Evolutionary conservation across 257 asterid genomes (phyloP).

Genomic region (Ehretia macrophylla): DNA sequence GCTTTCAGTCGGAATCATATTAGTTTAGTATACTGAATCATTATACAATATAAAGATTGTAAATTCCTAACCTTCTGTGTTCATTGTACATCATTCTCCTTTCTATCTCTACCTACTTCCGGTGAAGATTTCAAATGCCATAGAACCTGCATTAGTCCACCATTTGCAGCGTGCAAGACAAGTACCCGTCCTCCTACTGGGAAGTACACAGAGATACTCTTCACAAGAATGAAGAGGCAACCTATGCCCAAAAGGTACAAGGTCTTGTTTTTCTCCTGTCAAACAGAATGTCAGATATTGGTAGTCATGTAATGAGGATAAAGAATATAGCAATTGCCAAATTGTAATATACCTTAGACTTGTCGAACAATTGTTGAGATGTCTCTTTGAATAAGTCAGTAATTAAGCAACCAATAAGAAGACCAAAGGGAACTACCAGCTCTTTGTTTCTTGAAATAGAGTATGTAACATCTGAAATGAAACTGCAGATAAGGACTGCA

Average conservation of each 20-base stretch:
- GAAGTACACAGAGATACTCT: slow-evolving; percentile 22
- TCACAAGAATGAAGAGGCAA: slow-evolving; percentile 44
- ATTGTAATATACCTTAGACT: slow-evolving; percentile 33
- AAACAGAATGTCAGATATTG: slow-evolving; percentile 9
- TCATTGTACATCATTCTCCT: slow-evolving; percentile 1
- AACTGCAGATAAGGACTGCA: slow-evolving; percentile 34
- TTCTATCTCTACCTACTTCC: slow-evolving; percentile 19
- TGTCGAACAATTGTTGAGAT: slow-evolving; percentile 30
- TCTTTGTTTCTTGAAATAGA: slow-evolving; percentile 56
- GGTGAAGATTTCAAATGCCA: slow-evolving; percentile 41
- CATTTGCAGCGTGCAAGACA: slow-evolving; percentile 52
- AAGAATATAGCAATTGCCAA: neutral
- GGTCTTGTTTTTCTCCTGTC: slow-evolving; percentile 36
- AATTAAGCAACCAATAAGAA: slow-evolving; percentile 40
- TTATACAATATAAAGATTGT: neutral
- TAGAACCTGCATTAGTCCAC: slow-evolving; percentile 53
- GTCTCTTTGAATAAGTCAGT: slow-evolving; percentile 44
- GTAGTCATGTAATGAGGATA: neutral
- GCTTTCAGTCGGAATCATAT: no score
- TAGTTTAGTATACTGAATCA: no score
- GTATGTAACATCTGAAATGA: slow-evolving; percentile 36
- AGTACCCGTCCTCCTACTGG: slow-evolving; percentile 28
- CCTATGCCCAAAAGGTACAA: slow-evolving; percentile 36
- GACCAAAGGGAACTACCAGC: slow-evolving; percentile 55
- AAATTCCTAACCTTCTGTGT: neutral